Base-by-base conservation (phyloP, 768 basidiomycete species). In the Termitomyces sp. region DNA sequence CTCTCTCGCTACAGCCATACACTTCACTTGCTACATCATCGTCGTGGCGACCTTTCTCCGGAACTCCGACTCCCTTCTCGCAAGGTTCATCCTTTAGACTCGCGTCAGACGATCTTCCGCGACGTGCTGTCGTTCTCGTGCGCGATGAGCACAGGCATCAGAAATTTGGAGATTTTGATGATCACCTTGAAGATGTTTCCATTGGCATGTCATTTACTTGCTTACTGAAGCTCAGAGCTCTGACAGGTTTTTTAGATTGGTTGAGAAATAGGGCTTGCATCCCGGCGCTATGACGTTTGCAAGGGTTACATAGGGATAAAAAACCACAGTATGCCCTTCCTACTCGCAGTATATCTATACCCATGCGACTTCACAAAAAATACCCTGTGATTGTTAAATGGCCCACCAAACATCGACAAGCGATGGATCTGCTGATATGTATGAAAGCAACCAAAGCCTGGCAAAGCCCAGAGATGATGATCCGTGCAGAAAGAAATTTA, bases 81-180 rank as follows among this genome's bases (percentile, higher is more conserved):
- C 50, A 71, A 8, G 75, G 75, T 6, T 81, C 83, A 0, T 66
- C 61, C 30, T 78, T 85, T 66, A 75, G 79, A 59, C 70, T 91
- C 42, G 68, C 72, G 2, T 76, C 79, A 15, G 61, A 77, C 0
- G 74, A 76, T 36, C 65, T 80, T 4, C 84, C 86, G 0, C 61
- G 67, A 5, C 76, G 75, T 12, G 83, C 86, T 1, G 67, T 82
- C 15, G 64, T 69, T 4, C 72, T 84, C 1, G 83, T 88, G 16
- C 76, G 74, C 41, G 78, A 84, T 46, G 67, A 73, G 44, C 74
- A 73, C n/a, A 69, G 78, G 54, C 85, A 88, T 58, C 72, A 78
- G 58, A 75, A 78, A 49, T 85, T 93, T 58, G 87, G 85, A 4
- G 91, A 93, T 69, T 92, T 92, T 61, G 91, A 93, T 58, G 91